Evolutionary conservation across 805 yeast genomes (phyloP).

Genomic region (Barnettozyma salicaria): DNA sequence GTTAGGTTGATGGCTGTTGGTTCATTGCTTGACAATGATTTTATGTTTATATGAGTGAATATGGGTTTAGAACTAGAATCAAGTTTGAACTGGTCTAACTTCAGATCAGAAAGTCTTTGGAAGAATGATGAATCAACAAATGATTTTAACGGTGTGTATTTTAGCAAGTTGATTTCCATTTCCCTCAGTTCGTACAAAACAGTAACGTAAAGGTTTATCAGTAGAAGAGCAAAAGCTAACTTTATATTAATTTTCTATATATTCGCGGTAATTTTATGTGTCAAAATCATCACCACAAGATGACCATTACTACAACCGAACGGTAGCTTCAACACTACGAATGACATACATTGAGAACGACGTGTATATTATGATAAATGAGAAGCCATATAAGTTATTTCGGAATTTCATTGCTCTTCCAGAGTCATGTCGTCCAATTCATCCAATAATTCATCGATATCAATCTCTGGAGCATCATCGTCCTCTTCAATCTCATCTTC

Average conservation of each 20-base stretch:
- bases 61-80: slow-evolving; percentile 27
- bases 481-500: slow-evolving; percentile 43
- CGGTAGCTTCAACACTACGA: too few relatives aligned
- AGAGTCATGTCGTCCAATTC: slow-evolving; percentile 92
- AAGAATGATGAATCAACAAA: slow-evolving; percentile 87
- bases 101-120: slow-evolving; percentile 62
- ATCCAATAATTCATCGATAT: slow-evolving; percentile 87
- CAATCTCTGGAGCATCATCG: slow-evolving; percentile 82
- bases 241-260: too few relatives aligned
- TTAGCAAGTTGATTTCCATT: slow-evolving; percentile 21
- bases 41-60: slow-evolving; percentile 26
- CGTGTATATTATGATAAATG: too few relatives aligned
- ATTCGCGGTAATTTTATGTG: too few relatives aligned
- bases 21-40: slow-evolving; percentile 27
- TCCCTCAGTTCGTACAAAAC: too few relatives aligned
- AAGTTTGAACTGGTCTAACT: slow-evolving; percentile 67
- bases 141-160: slow-evolving; percentile 47
- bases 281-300: too few relatives aligned
- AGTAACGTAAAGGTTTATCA: too few relatives aligned
- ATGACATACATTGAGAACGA: too few relatives aligned
- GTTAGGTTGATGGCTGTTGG: slow-evolving; percentile 25
- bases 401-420: slow-evolving; percentile 41
- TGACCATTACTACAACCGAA: too few relatives aligned
- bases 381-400: too few relatives aligned
- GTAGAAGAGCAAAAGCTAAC: too few relatives aligned